These are phyloP conservation scores for Thielaviopsis musarum DNA, from an alignment of 2,329 filamentous ascomycete species.

Conservation along the genomic window DNA sequence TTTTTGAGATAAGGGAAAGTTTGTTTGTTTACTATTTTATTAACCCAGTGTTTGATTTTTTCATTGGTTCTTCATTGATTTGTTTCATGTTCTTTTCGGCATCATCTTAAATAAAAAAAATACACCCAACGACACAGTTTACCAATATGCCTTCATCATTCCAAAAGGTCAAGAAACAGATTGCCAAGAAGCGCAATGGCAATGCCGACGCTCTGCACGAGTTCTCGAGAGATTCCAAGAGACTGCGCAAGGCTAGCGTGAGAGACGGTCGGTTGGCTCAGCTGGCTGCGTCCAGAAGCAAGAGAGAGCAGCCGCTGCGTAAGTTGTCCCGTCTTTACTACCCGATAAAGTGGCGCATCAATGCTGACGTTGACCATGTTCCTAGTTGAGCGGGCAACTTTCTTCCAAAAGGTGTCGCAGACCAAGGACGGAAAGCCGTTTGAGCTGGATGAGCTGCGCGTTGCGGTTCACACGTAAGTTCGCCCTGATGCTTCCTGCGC, in stretches of 20 bases:
- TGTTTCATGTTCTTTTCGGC: not conserved
- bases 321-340: conserved; percentile 17
- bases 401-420: conserved; percentile 49
- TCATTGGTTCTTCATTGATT: not conserved
- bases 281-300: conserved; percentile 50
- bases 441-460: conserved; percentile 38
- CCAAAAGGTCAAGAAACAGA: conserved; percentile 73
- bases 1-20: not conserved
- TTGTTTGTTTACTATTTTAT: not conserved
- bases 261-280: conserved; percentile 71
- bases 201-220: conserved; percentile 57
- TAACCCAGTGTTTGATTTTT: not conserved
- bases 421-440: conserved; percentile 24
- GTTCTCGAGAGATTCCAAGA: conserved; percentile 71
- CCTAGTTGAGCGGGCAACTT: conserved; percentile 27
- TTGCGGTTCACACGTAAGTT: conserved; percentile 42
- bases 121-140: not conserved
- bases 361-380: not conserved
- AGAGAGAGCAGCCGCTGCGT: conserved; percentile 61
- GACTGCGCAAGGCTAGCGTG: conserved; percentile 60
- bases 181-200: conserved; percentile 69
- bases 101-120: not conserved
- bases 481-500: conserved; percentile 13
- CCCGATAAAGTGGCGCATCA: not conserved
- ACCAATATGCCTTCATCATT: conserved; percentile 57